Conservation (phyloP, 169 alveolate species). For the Plasmodium sp. region DNA sequence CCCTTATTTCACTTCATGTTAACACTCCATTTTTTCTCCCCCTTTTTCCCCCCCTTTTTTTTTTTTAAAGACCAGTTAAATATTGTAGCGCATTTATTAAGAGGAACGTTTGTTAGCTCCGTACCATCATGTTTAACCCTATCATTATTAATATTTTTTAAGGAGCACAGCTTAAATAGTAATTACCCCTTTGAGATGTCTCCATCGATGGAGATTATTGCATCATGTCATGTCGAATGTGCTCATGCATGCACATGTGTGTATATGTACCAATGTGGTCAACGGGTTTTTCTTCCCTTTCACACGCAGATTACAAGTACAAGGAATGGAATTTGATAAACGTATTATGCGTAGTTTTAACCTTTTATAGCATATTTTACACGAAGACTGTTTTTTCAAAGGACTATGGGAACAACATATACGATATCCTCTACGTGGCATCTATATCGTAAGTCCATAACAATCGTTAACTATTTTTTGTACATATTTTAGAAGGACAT, state of each 20-base stretch:
- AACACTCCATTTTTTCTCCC: neutral
- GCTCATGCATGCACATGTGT: neutral
- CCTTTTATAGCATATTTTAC: conserved; percentile 66
- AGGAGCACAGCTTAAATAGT: conserved; percentile 66
- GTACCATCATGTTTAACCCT: conserved; percentile 67
- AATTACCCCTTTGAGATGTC: neutral
- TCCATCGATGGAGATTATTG: neutral
- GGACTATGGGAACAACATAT: conserved; percentile 71
- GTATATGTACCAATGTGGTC: neutral
- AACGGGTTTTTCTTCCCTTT: neutral
- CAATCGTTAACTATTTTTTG: conserved; percentile 1
- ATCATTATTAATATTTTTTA: conserved; percentile 61
- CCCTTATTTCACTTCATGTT: conserved; percentile 5
- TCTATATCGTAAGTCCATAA: conserved; percentile 60
- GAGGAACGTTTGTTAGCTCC: conserved; percentile 75
- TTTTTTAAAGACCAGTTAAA: conserved; percentile 61
- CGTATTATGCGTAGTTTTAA: conserved; percentile 51
- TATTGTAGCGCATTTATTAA: conserved; percentile 65
- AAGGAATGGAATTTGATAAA: conserved; percentile 67
- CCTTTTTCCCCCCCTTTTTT: neutral
- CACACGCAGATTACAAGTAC: conserved; percentile 39
- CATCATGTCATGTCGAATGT: neutral
- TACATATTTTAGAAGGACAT: neutral
- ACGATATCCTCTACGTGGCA: conserved; percentile 62
- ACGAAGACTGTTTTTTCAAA: conserved; percentile 63